These are phyloP conservation scores for Onygenales sp. DNA, from an alignment of 2,329 filamentous ascomycete species.

Conservation along the genomic window DNA sequence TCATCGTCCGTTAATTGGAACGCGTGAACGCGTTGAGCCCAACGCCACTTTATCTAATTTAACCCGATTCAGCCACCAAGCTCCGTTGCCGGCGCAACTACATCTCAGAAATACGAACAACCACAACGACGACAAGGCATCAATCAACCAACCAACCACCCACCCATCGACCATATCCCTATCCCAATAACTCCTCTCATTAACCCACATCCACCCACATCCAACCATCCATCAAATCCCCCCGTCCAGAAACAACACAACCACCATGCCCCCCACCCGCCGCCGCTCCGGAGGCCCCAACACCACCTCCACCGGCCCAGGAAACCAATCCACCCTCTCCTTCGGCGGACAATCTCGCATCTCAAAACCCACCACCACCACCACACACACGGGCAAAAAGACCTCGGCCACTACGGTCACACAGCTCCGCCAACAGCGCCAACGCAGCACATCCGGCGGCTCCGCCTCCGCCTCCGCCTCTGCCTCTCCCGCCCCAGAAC, in stretches of 20 bases:
- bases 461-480: slow-evolving; percentile 1
- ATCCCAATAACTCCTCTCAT: background rate
- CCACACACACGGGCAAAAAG: slow-evolving; percentile 18
- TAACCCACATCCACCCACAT: background rate
- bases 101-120: background rate
- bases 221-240: background rate
- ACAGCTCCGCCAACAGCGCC: background rate
- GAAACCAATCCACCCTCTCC: slow-evolving; percentile 49
- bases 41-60: background rate
- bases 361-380: slow-evolving; percentile 42
- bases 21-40: background rate
- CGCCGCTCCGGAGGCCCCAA: slow-evolving; percentile 27
- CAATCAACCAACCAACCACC: background rate
- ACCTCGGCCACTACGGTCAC: background rate
- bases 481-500: background rate
- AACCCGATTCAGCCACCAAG: background rate
- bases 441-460: background rate
- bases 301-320: slow-evolving; percentile 27
- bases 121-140: background rate
- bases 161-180: background rate
- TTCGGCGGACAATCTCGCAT: slow-evolving; percentile 50
- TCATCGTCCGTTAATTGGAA: background rate
- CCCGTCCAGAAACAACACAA: background rate
- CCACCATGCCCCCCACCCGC: slow-evolving; percentile 33
- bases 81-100: background rate